Conservation (phyloP, 495 filamentous ascomycete genomes). For the Durotheca rogersii region DNA sequence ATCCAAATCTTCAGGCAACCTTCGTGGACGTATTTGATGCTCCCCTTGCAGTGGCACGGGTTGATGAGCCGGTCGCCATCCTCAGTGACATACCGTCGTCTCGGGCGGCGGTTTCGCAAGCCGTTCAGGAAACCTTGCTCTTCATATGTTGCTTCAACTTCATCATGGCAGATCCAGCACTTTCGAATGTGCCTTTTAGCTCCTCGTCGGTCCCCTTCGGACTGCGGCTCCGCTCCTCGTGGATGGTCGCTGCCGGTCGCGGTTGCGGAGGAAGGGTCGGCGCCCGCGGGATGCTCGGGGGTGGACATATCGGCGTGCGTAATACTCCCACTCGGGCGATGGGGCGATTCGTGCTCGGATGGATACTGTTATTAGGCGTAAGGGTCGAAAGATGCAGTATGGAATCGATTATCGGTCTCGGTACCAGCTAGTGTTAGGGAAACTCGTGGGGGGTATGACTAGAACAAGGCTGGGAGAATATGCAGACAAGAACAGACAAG, state of each 20-base stretch:
- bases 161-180: constrained; percentile 93
- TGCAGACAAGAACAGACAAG: constrained; percentile 1
- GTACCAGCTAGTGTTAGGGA: neutral
- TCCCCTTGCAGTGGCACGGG: constrained; percentile 91
- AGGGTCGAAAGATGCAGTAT: neutral
- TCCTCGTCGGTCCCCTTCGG: constrained; percentile 27
- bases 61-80: constrained; percentile 81
- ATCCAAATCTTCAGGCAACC: constrained; percentile 90
- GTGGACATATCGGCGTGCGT: constrained; percentile 3
- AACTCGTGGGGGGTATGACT: constrained; percentile 1
- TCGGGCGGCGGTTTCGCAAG: constrained; percentile 62
- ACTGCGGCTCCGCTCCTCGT: constrained; percentile 10
- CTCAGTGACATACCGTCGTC: constrained; percentile 70
- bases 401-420: neutral
- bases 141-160: constrained; percentile 73
- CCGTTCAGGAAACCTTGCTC: constrained; percentile 59
- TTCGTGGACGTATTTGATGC: constrained; percentile 90
- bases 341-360: constrained; percentile 1
- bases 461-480: constrained; percentile 3
- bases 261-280: constrained; percentile 9
- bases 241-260: constrained; percentile 20
- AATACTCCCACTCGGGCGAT: neutral
- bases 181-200: constrained; percentile 50
- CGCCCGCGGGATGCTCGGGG: constrained; percentile 1
- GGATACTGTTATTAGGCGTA: neutral